Evolutionary conservation across 1,284 basidiomycete species (phyloP), one percentile per base, ranked within the genome.

Genomic region (Papiliotrema laurentii): DNA sequence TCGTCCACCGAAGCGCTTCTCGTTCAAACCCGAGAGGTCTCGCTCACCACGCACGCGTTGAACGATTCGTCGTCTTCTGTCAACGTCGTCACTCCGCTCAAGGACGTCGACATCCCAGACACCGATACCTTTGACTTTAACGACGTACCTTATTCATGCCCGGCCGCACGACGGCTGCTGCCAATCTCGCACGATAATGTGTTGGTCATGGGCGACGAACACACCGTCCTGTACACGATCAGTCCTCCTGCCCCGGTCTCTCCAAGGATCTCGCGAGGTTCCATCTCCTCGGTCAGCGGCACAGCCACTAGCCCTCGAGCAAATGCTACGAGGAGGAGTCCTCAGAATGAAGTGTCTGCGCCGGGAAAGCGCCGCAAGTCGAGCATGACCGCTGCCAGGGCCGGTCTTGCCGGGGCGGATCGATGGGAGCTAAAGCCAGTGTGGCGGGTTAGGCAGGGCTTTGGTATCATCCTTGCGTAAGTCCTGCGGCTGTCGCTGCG

Each of bases 11-110:
- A 61, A 36, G 59, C 57, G 4, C 80, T 87, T 53, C 68, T 82
- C 14, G 82, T 90, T 59, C 80, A 83, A 60, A 75, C 81, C 40
- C 77, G 80, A 43, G 77, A 78, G 16, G 70, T 85, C 2, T 83
- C 83, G 45, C 76, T 86, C 21, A 71, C 83, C 22, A 76, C 81
- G 0, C 82, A 82, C 42, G 33, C 58, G 0, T 68, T 70, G 33
- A 60, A 54, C 24, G 61, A 68, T 24, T 46, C 67, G 4, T 54
- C 55, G 1, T 31, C 51, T n/a, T 5, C 61, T 61, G 46, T 83
- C 82, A 59, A 76, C 84, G 40, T 85, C 78, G n/a, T 70, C 69
- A 24, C 66, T 71, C 39, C 79, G 75, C 31, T 83, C 80, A 14
- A 22, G 9, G 18, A 47, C 43, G 18, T 21, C 49, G 22, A 49